Evolutionary conservation across 805 yeast genomes (phyloP).

Genomic region (Lachancea quebecensis): DNA sequence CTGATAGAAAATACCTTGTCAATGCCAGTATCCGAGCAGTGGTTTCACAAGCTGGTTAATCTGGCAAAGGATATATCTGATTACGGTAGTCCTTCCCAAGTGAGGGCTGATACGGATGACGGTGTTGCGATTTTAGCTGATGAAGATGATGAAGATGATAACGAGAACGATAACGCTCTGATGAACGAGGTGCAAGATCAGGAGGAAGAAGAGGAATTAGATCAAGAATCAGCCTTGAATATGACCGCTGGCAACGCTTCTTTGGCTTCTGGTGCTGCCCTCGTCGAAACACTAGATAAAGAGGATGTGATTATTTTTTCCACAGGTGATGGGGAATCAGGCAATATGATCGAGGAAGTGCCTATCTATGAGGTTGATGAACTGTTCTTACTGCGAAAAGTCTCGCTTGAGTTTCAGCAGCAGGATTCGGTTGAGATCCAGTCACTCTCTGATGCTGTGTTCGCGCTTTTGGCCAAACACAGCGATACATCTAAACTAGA

Average conservation of each 20-base stretch:
- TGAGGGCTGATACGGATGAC: slow-evolving; percentile 15
- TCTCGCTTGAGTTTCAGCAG: slow-evolving; percentile 32
- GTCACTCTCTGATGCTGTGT: slow-evolving; percentile 36
- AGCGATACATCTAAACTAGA: slow-evolving; percentile 42
- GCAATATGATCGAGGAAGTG: slow-evolving; percentile 12
- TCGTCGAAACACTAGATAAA: slow-evolving; percentile 10
- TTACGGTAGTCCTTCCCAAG: slow-evolving; percentile 26
- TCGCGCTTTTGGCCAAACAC: slow-evolving; percentile 34
- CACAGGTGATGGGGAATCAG: slow-evolving; percentile 2
- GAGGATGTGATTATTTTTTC: slow-evolving; percentile 14
- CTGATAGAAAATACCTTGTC: slow-evolving; percentile 42
- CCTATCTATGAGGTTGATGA: slow-evolving; percentile 38
- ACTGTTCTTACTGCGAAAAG: slow-evolving; percentile 48
- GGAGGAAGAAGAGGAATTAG: slow-evolving; percentile 21
- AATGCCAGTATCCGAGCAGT: slow-evolving; percentile 26
- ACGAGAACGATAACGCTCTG: slow-evolving; percentile 14
- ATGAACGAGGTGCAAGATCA: slow-evolving; percentile 29
- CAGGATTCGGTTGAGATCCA: slow-evolving; percentile 37
- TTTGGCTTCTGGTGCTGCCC: slow-evolving; percentile 12
- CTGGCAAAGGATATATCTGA: slow-evolving; percentile 47
- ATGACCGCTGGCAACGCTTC: slow-evolving; percentile 23
- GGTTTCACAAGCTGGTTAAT: slow-evolving; percentile 39
- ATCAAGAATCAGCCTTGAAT: slow-evolving; percentile 16
- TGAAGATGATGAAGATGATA: slow-evolving; percentile 37
- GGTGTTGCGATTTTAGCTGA: slow-evolving; percentile 26